Base-by-base conservation (phyloP, 495 filamentous ascomycete genomes). In the Schizothecium vesticola region DNA sequence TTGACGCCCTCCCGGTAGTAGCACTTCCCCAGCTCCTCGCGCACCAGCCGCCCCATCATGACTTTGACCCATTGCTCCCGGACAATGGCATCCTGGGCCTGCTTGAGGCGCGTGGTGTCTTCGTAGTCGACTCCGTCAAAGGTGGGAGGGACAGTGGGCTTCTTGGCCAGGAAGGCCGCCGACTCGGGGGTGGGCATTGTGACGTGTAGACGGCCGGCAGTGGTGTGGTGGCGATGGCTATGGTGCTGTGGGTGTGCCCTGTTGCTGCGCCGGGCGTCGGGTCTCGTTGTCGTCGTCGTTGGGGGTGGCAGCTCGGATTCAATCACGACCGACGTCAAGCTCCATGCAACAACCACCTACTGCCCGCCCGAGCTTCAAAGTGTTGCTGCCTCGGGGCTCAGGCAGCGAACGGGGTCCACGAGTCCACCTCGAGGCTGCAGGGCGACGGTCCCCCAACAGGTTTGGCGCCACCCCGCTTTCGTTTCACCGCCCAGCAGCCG, bases 51-150 rank as follows among this genome's bases (percentile, higher is more conserved):
- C 22, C 92, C 91, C 95, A 97, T 98, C 95, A 99, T 99, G 73
- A 88, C 90, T 77, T 88, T 88, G 28, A 99, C 93, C 96, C 96
- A 99, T 82, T 99, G 95, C 81, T 99, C 95, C 56, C 93, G 88
- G 73, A 99, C 88, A 59, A 99, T 89, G 36, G 94, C 89, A 74
- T 99, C 95, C 73, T 96, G 95, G 68, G 96, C 94, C 65, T 91
- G 91, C 84, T 97, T 97, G 63, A 98, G 81, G 70, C 90, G 88
- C 75, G 86, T 85, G 72, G 90, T 96, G 85, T 99, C 94, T 68
- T 96, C 89, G 86, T 91, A 98, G 84, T 98, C 93, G 79, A 99
- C 95, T 75, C 94, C 94, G 62, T 97, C 92, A 83, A 97, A 99
- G 71, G 92, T 94, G 21, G 95, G 92, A 43, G 94, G 87, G 61